Evolutionary conservation across 2,329 filamentous ascomycete species (phyloP), one percentile per base, ranked within the genome.

Genomic region (Microcyclospora pomicola): DNA sequence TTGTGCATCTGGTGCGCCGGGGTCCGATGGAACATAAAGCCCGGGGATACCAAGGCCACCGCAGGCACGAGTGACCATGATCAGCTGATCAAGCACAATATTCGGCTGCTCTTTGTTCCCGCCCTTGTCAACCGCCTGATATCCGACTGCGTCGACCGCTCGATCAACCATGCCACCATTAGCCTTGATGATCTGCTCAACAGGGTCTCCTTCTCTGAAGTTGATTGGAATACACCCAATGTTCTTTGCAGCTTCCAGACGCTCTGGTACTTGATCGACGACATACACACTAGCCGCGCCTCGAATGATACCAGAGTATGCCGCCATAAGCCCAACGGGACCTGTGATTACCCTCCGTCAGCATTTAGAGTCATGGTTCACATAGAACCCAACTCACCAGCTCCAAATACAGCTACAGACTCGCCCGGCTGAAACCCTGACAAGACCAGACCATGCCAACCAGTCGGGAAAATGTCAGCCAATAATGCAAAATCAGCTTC

Each of bases 251-350:
- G 68, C 66, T 9, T 67, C 61, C 2, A 81, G 56, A 12, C 76
- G 65, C 49, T 77, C 73, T 0, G 67, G 64, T 0, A 80, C 73
- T 16, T 70, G 69, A 44, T 81, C 77, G 4, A 81, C 72, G 0
- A 77, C 72, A 38, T 65, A 80, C 0, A 81, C 71, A 11, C 63
- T 67, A 7, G 68, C 72, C 1, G 75, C 77, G 2, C 76, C 77
- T 0, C 75, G 67, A 2, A 80, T 55, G 1, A 71, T 55, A 1
- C 70, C 77, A 0, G 68, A 75, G 53, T 80, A 80, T 3, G 76
- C 76, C 2, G 75, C 73, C 69, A 80, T 77, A 4, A 80, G 56
- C 1, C 77, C 76, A 1, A 80, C 75, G 0, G 76, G 75, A 0
- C 75, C 74, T 12, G 48, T 47, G 27, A 47, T 24, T 7, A 24